Evolutionary conservation across 2,329 filamentous ascomycete genomes (phyloP).

Genomic region (Nigrograna mackinnonii): DNA sequence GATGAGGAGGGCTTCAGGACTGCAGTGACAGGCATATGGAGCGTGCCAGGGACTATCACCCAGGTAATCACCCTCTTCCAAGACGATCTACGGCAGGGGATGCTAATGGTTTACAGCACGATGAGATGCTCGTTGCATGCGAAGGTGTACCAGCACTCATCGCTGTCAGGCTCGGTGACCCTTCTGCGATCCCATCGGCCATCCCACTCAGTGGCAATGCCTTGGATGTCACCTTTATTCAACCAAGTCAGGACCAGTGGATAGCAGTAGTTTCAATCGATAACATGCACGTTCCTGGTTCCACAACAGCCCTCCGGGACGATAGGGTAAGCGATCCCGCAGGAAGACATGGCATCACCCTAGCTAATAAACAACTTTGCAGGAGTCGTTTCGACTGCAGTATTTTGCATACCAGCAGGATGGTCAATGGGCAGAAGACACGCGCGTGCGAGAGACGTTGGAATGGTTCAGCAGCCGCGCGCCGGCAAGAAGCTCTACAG

Average conservation of each 20-base stretch:
- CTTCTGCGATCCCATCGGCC: slow-evolving; percentile 39
- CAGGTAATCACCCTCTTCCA: background rate
- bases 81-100: too few species aligned
- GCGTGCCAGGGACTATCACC: slow-evolving; percentile 16
- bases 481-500: background rate
- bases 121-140: slow-evolving; percentile 43
- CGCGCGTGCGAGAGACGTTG: slow-evolving; percentile 14
- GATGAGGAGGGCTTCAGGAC: slow-evolving; percentile 35
- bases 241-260: slow-evolving; percentile 8
- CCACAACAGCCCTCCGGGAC: slow-evolving; percentile 45
- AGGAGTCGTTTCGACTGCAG: slow-evolving; percentile 27
- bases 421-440: slow-evolving; percentile 27
- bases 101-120: slow-evolving; percentile 16
- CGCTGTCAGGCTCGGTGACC: slow-evolving; percentile 57
- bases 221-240: slow-evolving; percentile 56
- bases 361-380: slow-evolving; percentile 7
- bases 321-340: slow-evolving; percentile 26
- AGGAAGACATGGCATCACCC: slow-evolving; percentile 1
- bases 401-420: slow-evolving; percentile 21
- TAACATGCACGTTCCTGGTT: slow-evolving; percentile 54
- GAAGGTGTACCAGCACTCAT: slow-evolving; percentile 65
- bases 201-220: slow-evolving; percentile 67
- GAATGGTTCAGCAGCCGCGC: slow-evolving; percentile 19
- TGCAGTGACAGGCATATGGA: slow-evolving; percentile 58
- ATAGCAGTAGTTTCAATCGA: slow-evolving; percentile 57